A percentile compares a stretch with the other conserved stretches of the same genome.
phyloP scores from a whole-genome alignment of 1,139 yeast species.

The Yamadazyma sp. region DNA sequence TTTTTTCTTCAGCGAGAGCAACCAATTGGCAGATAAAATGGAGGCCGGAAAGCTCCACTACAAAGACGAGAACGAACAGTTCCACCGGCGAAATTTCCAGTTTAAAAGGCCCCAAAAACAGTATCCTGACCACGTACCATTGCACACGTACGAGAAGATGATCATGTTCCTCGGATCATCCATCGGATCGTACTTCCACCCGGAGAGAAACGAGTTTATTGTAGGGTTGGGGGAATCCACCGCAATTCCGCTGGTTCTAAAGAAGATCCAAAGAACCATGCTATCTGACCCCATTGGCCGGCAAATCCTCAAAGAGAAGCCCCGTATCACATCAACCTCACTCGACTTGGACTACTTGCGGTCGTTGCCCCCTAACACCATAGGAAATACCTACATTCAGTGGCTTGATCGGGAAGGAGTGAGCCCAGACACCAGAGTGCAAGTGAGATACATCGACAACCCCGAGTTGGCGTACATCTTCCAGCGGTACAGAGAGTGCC shows the following conservation, averaged over 20 bases:
- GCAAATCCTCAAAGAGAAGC: conserved; percentile 71
- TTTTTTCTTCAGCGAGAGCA: conserved; percentile 44
- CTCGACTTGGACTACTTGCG: conserved; percentile 64
- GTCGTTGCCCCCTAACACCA: conserved; percentile 62
- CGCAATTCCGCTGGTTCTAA: conserved; percentile 69
- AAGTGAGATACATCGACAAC: conserved; percentile 83
- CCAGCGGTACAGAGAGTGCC: conserved; percentile 94
- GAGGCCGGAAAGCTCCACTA: conserved; percentile 54
- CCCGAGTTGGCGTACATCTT: conserved; percentile 89
- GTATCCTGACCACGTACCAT: conserved; percentile 82
- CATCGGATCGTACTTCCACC: conserved; percentile 80
- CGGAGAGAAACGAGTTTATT: conserved; percentile 74
- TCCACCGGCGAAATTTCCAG: conserved; percentile 28
- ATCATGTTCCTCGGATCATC: conserved; percentile 75
- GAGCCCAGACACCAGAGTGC: conserved; percentile 89
- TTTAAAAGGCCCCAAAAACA: conserved; percentile 46
- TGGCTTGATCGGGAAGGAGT: conserved; percentile 91
- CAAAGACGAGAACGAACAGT: conserved; percentile 32
- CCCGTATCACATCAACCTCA: conserved; percentile 75
- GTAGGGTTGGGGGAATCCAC: conserved; percentile 96
- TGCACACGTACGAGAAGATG: conserved; percentile 60
- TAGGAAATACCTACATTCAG: conserved; percentile 74
- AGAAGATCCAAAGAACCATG: conserved; percentile 68
- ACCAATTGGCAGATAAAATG: conserved; percentile 57
- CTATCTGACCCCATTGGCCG: conserved; percentile 75